Evolutionary conservation across 371 early-diverging fungal species (phyloP).

Genomic region (Mortierella sp.): DNA sequence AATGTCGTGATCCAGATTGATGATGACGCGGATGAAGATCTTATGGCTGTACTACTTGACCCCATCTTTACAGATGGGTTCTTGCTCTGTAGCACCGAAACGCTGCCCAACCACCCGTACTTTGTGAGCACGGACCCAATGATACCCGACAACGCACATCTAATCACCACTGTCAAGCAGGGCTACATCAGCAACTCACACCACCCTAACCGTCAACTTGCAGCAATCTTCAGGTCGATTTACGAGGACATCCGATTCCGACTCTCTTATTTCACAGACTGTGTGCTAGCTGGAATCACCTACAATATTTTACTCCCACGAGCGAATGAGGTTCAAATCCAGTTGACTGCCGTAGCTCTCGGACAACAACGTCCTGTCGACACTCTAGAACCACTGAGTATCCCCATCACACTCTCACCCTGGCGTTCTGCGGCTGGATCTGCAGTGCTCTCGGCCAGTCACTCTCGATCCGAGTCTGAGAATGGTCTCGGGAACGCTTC

Average conservation of each 20-base stretch:
- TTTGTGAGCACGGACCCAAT: slow-evolving; percentile 51
- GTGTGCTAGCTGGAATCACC: slow-evolving; percentile 66
- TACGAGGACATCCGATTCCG: slow-evolving; percentile 69
- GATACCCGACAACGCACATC: slow-evolving; percentile 52
- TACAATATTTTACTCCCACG: slow-evolving; percentile 68
- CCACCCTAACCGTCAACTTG: slow-evolving; percentile 77
- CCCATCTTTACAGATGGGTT: slow-evolving; percentile 60
- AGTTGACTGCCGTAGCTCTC: slow-evolving; percentile 65
- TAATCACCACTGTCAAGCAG: slow-evolving; percentile 68
- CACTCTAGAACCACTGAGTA: slow-evolving; percentile 34
- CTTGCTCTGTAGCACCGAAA: slow-evolving; percentile 52
- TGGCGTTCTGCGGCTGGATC: slow-evolving; percentile 45
- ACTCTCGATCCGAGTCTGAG: slow-evolving; percentile 42
- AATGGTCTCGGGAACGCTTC: slow-evolving; percentile 5
- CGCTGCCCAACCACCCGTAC: slow-evolving; percentile 51
- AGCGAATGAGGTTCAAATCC: slow-evolving; percentile 68
- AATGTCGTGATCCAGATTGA: slow-evolving; percentile 78
- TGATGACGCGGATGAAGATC: slow-evolving; percentile 81
- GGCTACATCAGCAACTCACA: slow-evolving; percentile 61
- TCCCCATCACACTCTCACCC: slow-evolving; percentile 38
- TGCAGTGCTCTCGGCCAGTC: slow-evolving; percentile 24
- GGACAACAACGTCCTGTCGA: slow-evolving; percentile 49
- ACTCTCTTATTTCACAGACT: slow-evolving; percentile 59
- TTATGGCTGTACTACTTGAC: slow-evolving; percentile 66
- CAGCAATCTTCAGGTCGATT: slow-evolving; percentile 65